Conservation (phyloP, 2,329 filamentous ascomycete genomes). For the Leptographium galeiforme region DNA sequence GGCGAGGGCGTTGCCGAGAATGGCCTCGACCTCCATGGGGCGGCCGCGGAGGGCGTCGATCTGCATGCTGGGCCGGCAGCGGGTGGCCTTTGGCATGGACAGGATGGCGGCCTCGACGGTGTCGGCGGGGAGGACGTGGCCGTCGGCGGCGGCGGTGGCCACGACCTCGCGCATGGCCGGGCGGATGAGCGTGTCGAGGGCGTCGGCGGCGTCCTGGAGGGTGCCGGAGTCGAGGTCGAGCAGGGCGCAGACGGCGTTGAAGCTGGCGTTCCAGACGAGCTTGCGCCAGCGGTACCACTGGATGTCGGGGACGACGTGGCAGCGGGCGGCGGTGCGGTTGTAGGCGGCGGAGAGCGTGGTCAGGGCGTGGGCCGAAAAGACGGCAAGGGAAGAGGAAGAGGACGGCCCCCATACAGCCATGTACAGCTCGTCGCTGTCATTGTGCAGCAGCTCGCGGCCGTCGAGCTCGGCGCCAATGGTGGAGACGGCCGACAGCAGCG, state of each 20-base stretch:
- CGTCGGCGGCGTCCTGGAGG: neutral
- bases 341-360: neutral
- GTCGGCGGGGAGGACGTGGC: slow-evolving; percentile 12
- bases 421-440: neutral
- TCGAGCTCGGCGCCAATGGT: slow-evolving; percentile 1
- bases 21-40: slow-evolving; percentile 18
- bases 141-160: slow-evolving; percentile 16
- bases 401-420: neutral
- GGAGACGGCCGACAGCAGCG: slow-evolving; percentile 1
- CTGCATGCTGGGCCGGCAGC: slow-evolving; percentile 16
- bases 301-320: neutral
- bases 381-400: no score
- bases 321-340: neutral
- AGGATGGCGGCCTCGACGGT: slow-evolving; percentile 12
- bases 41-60: slow-evolving; percentile 15
- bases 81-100: slow-evolving; percentile 11
- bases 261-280: slow-evolving; percentile 2
- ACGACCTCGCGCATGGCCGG: slow-evolving; percentile 20
- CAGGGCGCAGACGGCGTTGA: slow-evolving; percentile 3
- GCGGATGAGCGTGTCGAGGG: slow-evolving; percentile 2
- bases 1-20: slow-evolving; percentile 18
- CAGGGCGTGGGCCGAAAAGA: no score
- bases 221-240: neutral
- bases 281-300: slow-evolving; percentile 2
- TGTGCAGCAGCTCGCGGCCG: slow-evolving; percentile 3